A percentile compares a stretch with the other conserved stretches of the same genome.
These are phyloP conservation scores for Ramaria sp. DNA, from an alignment of 768 basidiomycete genomes.

Conservation along the genomic window DNA sequence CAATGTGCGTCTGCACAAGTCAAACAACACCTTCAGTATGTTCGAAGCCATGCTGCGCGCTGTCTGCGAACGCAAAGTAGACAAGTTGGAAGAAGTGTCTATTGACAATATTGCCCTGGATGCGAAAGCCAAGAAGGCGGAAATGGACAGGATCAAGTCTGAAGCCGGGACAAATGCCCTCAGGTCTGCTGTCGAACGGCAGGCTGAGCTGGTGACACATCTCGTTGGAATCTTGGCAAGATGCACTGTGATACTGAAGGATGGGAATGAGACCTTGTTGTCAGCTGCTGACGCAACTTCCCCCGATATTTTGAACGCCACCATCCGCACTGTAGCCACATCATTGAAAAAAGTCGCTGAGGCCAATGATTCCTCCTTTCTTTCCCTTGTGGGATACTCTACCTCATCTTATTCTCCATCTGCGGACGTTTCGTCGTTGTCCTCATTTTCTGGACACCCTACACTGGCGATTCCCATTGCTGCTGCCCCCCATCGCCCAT, in stretches of 20 bases:
- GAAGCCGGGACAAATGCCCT: conserved; percentile 57
- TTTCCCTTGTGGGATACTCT: conserved; percentile 54
- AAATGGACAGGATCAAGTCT: conserved; percentile 60
- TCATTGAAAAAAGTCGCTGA: conserved; percentile 46
- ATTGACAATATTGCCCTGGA: conserved; percentile 65
- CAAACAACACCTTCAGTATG: conserved; percentile 67
- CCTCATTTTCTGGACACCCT: conserved; percentile 42
- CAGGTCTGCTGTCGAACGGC: conserved; percentile 47
- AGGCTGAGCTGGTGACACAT: conserved; percentile 56
- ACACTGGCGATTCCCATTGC: conserved; percentile 42
- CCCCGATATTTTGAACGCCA: conserved; percentile 21
- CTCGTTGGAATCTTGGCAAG: conserved; percentile 76
- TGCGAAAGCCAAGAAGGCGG: conserved; percentile 50
- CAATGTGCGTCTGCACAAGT: conserved; percentile 49
- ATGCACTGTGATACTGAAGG: conserved; percentile 62
- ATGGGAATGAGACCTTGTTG: conserved; percentile 23
- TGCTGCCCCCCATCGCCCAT: conserved; percentile 38
- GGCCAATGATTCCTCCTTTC: conserved; percentile 62
- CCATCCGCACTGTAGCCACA: conserved; percentile 37
- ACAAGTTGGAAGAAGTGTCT: conserved; percentile 63
- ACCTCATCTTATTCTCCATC: conserved; percentile 42
- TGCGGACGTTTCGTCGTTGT: conserved; percentile 23
- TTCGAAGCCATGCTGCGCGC: conserved; percentile 84
- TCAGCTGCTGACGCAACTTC: background rate
- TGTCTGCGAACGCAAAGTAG: conserved; percentile 67